Conservation (phyloP, 2,329 filamentous ascomycete species). For the Penicillium sp. region DNA sequence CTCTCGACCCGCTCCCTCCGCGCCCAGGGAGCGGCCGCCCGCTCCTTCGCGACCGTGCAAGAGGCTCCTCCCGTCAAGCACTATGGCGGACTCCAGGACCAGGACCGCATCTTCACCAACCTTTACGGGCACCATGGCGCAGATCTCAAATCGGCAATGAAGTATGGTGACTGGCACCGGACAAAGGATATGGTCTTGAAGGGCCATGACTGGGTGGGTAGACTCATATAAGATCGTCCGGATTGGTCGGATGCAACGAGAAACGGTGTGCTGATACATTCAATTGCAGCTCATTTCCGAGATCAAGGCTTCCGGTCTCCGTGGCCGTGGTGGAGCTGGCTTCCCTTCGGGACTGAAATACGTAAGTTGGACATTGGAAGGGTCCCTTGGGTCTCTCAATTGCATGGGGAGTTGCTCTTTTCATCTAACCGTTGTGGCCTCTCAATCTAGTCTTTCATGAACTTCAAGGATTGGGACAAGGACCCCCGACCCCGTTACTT, state of each 20-base stretch:
- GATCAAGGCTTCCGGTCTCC: conserved; percentile 92
- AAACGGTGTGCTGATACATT: conserved; percentile 26
- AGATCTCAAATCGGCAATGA: conserved; percentile 90
- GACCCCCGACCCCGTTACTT: conserved; percentile 93
- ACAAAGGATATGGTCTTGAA: conserved; percentile 98
- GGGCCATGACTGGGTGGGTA: conserved; percentile 83
- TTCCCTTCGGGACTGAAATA: conserved; percentile 99
- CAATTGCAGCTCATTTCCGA: conserved; percentile 78
- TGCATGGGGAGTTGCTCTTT: conserved; percentile 7
- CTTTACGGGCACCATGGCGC: conserved; percentile 90
- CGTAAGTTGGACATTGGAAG: conserved; percentile 58
- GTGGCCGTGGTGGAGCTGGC: conserved; percentile 94
- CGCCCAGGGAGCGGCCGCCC: conserved; percentile 44
- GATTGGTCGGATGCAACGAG: conserved; percentile 1
- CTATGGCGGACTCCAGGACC: conserved; percentile 87
- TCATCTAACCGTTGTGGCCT: not conserved
- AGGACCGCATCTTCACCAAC: conserved; percentile 99
- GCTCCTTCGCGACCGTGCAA: conserved; percentile 79
- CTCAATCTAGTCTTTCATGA: conserved; percentile 86
- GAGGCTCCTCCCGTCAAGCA: conserved; percentile 62
- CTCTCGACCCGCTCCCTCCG: conserved; percentile 44
- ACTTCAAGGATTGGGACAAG: conserved; percentile 99
- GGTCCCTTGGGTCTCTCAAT: not conserved
- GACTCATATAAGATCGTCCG: conserved; percentile 5
- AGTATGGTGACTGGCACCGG: conserved; percentile 99